Base-by-base conservation (phyloP, 306 rosid genomes). In the Malus orientalis region DNA sequence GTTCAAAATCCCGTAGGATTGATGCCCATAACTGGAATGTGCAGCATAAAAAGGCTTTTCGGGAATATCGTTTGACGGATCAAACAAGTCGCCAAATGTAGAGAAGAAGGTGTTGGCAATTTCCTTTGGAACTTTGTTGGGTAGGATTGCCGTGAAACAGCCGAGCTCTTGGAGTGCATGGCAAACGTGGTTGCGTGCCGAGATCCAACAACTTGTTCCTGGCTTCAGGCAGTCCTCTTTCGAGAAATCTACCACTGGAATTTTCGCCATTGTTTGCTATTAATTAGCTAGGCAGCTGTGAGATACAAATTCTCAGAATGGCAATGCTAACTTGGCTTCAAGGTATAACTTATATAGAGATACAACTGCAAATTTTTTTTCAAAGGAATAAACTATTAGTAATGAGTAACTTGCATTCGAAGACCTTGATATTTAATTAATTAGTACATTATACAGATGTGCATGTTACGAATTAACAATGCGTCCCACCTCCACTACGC, bases 1-100 rank as follows among this genome's bases (percentile, higher is more conserved):
- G 44, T 81, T 72, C 3, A 66, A 47, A 60, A 84, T 78, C 19
- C 81, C 81, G 49, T 78, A 22, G 74, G 67, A 22, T 64, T 78
- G 74, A 33, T 62, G 73, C 33, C 9, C 27, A 12, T 3, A 14
- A 38, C 25, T 16, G 32, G 75, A 55, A 6, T 30, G 3, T 19
- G 62, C 22, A 55, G 71, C 53, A 1, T 71, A 49, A 47, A 70
- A 81, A 30, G 85, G 83, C 64, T 81, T 74, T 5, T 70, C 59
- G n/a, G 72, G 78, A 8, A 32, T 61, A 47, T 84, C 65, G 6
- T 9, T 27, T 1, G 78, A 69, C 23, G 67, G 47, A 73, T 73
- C 62, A 40, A 79, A 79, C 53, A 79, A 62, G 45, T 67, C 70
- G 40, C 29, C 62, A 36, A 73, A 73, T 11, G 40, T 44, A 9